Evolutionary conservation across 441 rosid species (phyloP), one percentile per base, ranked within the genome.

Genomic region (Breynia disticha): DNA sequence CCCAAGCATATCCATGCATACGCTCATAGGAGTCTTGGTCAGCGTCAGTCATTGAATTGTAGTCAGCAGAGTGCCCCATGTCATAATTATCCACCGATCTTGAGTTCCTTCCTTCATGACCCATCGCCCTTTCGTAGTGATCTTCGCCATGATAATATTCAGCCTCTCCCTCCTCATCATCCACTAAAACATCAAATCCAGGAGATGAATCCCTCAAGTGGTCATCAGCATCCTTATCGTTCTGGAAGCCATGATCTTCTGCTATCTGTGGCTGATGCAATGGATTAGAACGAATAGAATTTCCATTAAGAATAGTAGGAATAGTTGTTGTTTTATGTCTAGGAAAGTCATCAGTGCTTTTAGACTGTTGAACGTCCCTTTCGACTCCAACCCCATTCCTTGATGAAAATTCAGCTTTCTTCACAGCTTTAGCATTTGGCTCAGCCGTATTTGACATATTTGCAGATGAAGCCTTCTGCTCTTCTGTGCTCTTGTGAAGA

Each of bases 181-280:
- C 95, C 67, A 90, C 97, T 58, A 90, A 88, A 67, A 90, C 97
- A 77, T 90, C 90, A 79, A 90, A 87, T 51, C 97, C 97, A 66
- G 97, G 97, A 70, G 97, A 87, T 10, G 95, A 83, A 66, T 90
- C 96, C 75, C 83, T 81, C 59, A 82, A 50, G 52, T 67, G 63
- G 17, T 90, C 96, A 55, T 87, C 90, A 32, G 68, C 38, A 18
- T 87, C 96, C 82, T 77, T 90, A 39, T 73, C 81, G 54, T 69
- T 76, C 62, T 75, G 86, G 59, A 75, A 68, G 59, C 55, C 65
- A 53, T 52, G 80, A 56, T 77, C 85, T 49, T 82, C 83, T n/a
- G 64, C 66, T 21, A 61, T 79, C 70, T 74, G 68, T 47, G 63
- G 54, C 56, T 70, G 80, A 72, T 72, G 79, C 63, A 75, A 63